phyloP scores from a whole-genome alignment of 2,329 filamentous ascomycete species.

The Iodosphaeria phyllophila region DNA sequence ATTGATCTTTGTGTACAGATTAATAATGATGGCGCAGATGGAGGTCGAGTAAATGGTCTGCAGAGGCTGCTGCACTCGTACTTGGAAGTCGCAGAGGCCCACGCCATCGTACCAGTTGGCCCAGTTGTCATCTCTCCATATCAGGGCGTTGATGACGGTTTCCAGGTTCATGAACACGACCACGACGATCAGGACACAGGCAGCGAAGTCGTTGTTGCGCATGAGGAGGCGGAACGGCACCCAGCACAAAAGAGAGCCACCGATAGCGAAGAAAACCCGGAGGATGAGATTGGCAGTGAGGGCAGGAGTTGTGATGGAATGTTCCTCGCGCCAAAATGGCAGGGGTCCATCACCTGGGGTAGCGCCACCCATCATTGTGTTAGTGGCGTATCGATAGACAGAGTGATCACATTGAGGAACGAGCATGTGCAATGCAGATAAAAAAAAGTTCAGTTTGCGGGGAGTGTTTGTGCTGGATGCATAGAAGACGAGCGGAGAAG shows the following conservation, averaged over 20 bases:
- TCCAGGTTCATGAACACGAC: slow-evolving; percentile 27
- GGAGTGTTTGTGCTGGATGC: no score
- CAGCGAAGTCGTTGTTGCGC: slow-evolving; percentile 34
- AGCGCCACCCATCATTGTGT: background rate
- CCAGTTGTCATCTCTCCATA: slow-evolving; percentile 34
- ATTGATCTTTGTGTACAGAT: slow-evolving; percentile 24
- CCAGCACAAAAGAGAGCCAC: slow-evolving; percentile 25
- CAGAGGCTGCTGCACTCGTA: slow-evolving; percentile 16
- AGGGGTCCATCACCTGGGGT: background rate
- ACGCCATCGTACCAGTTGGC: slow-evolving; percentile 29
- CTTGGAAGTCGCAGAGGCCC: slow-evolving; percentile 33
- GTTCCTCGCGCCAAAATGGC: background rate
- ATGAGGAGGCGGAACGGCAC: slow-evolving; percentile 32
- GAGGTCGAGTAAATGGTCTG: slow-evolving; percentile 27
- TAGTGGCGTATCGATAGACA: background rate
- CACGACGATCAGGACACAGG: slow-evolving; percentile 26
- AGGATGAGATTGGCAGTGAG: slow-evolving; percentile 26
- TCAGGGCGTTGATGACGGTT: slow-evolving; percentile 27
- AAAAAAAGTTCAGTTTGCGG: no score
- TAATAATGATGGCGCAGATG: slow-evolving; percentile 34
- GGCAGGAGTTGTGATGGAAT: slow-evolving; percentile 8
- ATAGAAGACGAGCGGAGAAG: no score
- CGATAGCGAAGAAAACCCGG: slow-evolving; percentile 25
- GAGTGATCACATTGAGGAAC: background rate
- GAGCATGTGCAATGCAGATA: no score